Base-by-base conservation (phyloP, 306 rosid species). In the Corylus americana region DNA sequence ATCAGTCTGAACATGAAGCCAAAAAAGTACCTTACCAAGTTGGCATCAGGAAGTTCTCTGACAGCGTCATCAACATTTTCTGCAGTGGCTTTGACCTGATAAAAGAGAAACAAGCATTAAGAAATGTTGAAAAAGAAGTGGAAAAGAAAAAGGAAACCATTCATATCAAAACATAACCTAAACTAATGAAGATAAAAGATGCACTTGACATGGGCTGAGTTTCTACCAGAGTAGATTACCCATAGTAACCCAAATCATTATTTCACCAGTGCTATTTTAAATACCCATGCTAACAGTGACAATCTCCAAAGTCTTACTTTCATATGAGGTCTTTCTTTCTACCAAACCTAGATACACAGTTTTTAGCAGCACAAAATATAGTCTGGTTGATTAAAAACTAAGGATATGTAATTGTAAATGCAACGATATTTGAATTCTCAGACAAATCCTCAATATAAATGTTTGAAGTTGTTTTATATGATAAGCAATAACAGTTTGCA, bases 21-120 rank as follows among this genome's bases (percentile, higher is more conserved):
- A 80, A 87, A 81, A 70, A 82, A 86, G 89, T 93, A 89, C 91
- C 94, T 89, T 95, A 95, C 98, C 98, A 76, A 91, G 84, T 95
- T 95, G 85, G 98, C 98, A 86, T 92, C 98, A 39, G 98, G 98
- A 89, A 95, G 98, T 86, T 95, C 98, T 71, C 98, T 86, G 47
- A 95, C 98, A 85, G 98, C 98, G 76, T 78, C 94, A 73, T 88
- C 85, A 78, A 95, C 97, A 88, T 89, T 92, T 86, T 77, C 94
- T 68, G 98, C 98, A 0, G 97, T 91, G 70, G 92, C 90, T 92
- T 90, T 95, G 51, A 91, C 98, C 98, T 95, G 82, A 78, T 70
- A 78, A 54, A 47, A 70, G 76, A 70, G 31, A 74, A 48, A 77
- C 44, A 14, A 45, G 68, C 63, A 55, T 59, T 35, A 69, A 73